phyloP scores from a whole-genome alignment of 495 filamentous ascomycete species.

The Tuber calosporum region DNA sequence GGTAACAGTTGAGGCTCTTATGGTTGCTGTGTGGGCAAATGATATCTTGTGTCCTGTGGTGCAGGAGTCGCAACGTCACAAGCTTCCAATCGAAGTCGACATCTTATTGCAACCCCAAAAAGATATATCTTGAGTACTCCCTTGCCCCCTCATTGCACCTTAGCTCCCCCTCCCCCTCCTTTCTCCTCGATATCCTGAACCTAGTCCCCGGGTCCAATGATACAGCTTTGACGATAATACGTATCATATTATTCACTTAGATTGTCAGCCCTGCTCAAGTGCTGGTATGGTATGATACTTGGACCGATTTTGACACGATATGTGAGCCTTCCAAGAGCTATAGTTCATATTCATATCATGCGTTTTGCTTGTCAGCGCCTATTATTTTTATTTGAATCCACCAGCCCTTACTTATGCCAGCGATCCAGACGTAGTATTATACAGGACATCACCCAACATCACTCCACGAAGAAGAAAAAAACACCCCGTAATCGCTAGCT shows the following conservation, averaged over 20 bases:
- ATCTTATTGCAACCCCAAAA: not conserved
- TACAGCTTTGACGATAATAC: not conserved
- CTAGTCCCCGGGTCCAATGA: not conserved
- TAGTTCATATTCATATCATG: not conserved
- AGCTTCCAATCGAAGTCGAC: not conserved
- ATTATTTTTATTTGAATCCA: conserved; percentile 1
- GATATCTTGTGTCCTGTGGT: not conserved
- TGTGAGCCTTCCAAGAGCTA: not conserved
- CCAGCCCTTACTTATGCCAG: not conserved
- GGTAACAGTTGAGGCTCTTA: conserved; percentile 1
- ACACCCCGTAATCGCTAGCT: not conserved
- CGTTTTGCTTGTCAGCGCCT: not conserved
- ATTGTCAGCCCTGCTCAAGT: not conserved
- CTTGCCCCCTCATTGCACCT: not conserved
- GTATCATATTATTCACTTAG: not conserved
- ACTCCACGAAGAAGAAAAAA: not conserved
- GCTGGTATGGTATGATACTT: not conserved
- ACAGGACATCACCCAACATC: not conserved
- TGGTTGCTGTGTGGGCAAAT: not conserved
- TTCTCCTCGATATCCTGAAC: not conserved
- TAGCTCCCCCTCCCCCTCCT: not conserved
- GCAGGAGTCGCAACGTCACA: not conserved
- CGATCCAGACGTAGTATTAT: conserved; percentile 2
- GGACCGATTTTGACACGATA: not conserved
- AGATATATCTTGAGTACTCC: not conserved